These are phyloP conservation scores for Plasmodium adleri DNA, from an alignment of 169 alveolate genomes.

Conservation along the genomic window DNA sequence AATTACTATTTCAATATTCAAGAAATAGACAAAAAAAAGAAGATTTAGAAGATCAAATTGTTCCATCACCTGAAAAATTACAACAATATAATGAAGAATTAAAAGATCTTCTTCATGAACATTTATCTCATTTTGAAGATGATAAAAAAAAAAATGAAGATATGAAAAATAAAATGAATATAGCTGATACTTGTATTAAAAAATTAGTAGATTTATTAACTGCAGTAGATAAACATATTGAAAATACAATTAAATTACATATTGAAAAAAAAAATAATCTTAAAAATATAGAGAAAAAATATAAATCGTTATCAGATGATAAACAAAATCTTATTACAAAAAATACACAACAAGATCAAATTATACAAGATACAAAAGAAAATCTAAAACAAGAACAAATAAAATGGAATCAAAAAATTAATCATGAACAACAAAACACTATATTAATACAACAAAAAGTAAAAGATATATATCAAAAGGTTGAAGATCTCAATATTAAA, in stretches of 20 bases:
- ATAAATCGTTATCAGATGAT: conserved; percentile 30
- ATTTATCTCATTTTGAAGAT: conserved; percentile 41
- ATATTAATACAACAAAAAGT: conserved; percentile 31
- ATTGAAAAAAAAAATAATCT: conserved; percentile 56
- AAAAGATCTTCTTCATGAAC: conserved; percentile 61
- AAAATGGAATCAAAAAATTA: conserved; percentile 61
- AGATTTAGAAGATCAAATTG: conserved; percentile 76
- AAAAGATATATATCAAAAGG: conserved; percentile 32
- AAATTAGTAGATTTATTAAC: conserved; percentile 54
- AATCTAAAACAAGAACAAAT: conserved; percentile 21
- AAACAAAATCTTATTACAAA: conserved; percentile 27
- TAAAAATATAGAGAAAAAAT: conserved; percentile 25
- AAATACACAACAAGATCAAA: conserved; percentile 26
- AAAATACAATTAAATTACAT: conserved; percentile 52
- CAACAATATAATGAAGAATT: conserved; percentile 72
- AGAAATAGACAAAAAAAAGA: conserved; percentile 73
- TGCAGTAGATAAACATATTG: conserved; percentile 28
- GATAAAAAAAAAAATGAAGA: conserved; percentile 76
- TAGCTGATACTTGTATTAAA: conserved; percentile 66
- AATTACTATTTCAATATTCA: conserved; percentile 61
- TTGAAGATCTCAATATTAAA: conserved; percentile 27
- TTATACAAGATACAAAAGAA: conserved; percentile 40
- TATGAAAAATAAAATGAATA: conserved; percentile 50
- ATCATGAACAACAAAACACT: conserved; percentile 46
- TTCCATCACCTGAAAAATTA: conserved; percentile 73